Base-by-base conservation (phyloP, 1,284 basidiomycete genomes). In the Cryptococcus neoformans region DNA sequence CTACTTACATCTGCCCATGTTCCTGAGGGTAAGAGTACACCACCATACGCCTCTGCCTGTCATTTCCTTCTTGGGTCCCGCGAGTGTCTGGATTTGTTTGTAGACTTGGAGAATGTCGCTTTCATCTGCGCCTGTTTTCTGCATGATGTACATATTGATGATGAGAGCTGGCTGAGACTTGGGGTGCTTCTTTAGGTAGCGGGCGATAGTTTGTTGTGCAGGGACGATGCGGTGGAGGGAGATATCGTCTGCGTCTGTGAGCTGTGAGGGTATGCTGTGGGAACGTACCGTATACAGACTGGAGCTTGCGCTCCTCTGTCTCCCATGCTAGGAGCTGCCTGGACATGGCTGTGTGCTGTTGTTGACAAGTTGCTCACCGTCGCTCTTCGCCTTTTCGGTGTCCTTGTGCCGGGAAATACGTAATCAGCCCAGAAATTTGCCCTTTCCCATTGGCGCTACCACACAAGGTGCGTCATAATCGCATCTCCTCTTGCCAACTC, bases 131-230 rank as follows among this genome's bases (percentile, higher is more conserved):
- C 61, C 59, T 5, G 47, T 58, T 53, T 62, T 58, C 37, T 67
- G 58, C 4, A 60, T 40, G n/a, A 75, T 61, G 17, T 65, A 64
- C 60, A 72, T 65, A n/a, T 67, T 67, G 6, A 73, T 55, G 21
- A 69, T 66, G 6, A 74, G 56, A 1, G 65, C 73, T n/a, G 72
- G 69, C 57, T 74, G 73, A n/a, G 70, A 73, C 53, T 65, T 65
- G 10, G 73, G 68, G 28, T 65, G 59, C 59, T 74, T 75, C 57
- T 73, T 72, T 9, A 74, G 61, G 55, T 63, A 65, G 40, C 65
- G 58, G 44, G 61, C 60, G 4, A 71, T 46, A 0, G 67, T 55
- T 5, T 64, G 56, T 38, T 62, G 49, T 10, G 70, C 74, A 1
- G 54, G 41, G n/a, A 67, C 65, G 45, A 62, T 55, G 16, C 63